Evolutionary conservation across 768 basidiomycete genomes (phyloP).

Genomic region (Brasilioporus rufonigricans): DNA sequence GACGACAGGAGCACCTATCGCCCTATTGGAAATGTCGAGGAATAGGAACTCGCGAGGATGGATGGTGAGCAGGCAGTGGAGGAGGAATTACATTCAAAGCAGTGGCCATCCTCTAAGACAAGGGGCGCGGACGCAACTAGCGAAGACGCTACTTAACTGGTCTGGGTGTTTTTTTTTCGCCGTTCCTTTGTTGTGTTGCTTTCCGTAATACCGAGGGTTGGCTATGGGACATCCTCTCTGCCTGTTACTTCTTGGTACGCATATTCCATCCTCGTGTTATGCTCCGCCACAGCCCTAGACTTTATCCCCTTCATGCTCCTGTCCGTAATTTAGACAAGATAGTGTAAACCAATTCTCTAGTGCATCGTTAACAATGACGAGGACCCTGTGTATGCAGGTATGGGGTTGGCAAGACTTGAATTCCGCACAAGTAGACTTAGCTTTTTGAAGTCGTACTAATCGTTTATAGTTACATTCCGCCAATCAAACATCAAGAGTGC

Average conservation of each 20-base stretch:
- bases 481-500: not conserved
- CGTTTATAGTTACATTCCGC: no score
- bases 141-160: slow-evolving; percentile 8
- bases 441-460: no score
- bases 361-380: no score
- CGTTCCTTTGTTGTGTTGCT: slow-evolving; percentile 1
- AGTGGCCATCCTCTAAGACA: slow-evolving; percentile 12
- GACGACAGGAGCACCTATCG: slow-evolving; percentile 43
- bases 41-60: slow-evolving; percentile 61
- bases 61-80: slow-evolving; percentile 31
- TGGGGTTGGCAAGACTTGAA: no score
- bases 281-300: slow-evolving; percentile 4
- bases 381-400: no score
- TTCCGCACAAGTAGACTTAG: no score
- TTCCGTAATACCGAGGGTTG: slow-evolving; percentile 6
- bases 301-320: not conserved
- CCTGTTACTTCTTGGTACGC: slow-evolving; percentile 7
- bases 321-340: slow-evolving; percentile 13
- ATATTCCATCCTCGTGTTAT: slow-evolving; percentile 29
- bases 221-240: not conserved
- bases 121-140: slow-evolving; percentile 3
- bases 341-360: slow-evolving; percentile 7
- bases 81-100: slow-evolving; percentile 18
- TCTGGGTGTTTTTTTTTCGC: not conserved
- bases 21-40: slow-evolving; percentile 46